These are phyloP conservation scores for Beta lomatogona DNA, from an alignment of 179 eudicot genomes.

Conservation along the genomic window DNA sequence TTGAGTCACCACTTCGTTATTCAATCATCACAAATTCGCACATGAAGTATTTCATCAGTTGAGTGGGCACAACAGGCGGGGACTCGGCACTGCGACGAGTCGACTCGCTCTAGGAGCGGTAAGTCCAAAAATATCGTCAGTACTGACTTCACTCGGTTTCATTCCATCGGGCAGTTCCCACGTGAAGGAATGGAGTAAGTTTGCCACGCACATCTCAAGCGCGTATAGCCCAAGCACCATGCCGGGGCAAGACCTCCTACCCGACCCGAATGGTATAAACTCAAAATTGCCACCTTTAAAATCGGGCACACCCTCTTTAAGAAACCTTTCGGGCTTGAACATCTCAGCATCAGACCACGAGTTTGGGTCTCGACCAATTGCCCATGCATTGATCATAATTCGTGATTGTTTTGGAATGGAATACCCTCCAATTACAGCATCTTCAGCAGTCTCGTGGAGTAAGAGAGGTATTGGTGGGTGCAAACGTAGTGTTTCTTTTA, in stretches of 20 bases:
- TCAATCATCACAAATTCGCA: background rate
- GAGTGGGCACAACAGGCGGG: conserved; percentile 46
- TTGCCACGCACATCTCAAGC: conserved; percentile 60
- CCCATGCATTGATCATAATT: conserved; percentile 56
- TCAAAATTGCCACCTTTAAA: conserved; percentile 58
- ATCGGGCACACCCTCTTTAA: conserved; percentile 51
- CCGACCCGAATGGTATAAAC: conserved; percentile 72
- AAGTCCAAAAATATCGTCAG: conserved; percentile 58
- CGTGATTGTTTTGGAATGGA: conserved; percentile 44
- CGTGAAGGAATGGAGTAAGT: conserved; percentile 50
- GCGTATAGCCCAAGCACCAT: conserved; percentile 66
- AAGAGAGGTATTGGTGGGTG: conserved; percentile 74
- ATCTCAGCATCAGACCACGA: conserved; percentile 52
- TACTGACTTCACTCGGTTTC: conserved; percentile 58
- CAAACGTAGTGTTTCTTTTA: conserved; percentile 68
- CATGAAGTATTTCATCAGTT: conserved; percentile 7
- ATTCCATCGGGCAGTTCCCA: conserved; percentile 70
- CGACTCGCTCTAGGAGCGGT: conserved; percentile 63
- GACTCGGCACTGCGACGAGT: conserved; percentile 57
- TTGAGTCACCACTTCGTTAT: background rate
- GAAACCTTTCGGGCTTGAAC: conserved; percentile 50
- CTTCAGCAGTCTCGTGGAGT: conserved; percentile 64
- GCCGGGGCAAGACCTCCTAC: conserved; percentile 72
- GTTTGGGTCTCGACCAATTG: conserved; percentile 58
- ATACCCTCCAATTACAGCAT: conserved; percentile 48